Base-by-base conservation (phyloP, 2,329 filamentous ascomycete species). In the Pseudogymnoascus sp. region DNA sequence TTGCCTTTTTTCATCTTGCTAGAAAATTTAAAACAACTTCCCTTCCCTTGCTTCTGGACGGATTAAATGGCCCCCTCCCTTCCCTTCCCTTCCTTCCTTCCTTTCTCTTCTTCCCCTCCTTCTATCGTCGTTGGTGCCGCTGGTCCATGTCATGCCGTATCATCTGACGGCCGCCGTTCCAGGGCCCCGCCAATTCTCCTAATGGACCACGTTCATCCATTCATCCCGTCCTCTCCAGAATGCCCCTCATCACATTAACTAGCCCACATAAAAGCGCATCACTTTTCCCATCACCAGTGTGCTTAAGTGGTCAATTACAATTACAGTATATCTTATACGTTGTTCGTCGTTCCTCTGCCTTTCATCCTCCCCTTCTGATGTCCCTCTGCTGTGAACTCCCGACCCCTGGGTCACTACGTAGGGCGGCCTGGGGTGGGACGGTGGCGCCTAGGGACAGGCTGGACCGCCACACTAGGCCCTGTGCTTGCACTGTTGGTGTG, bases 351-450 rank as follows among this genome's bases (percentile, higher is more conserved):
- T 5, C 19, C 19, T 23, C 19, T 12, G 19, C 39, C 39, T 12
- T 5, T 42, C 41, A 8, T 25, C 22, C 41, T n/a, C 5, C 19
- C 19, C 41, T 11, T 41, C 38, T 16, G n/a, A 6, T 22, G 16
- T 41, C 22, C 41, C 19, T 45, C 41, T 49, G 42, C 4, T 8
- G 42, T 49, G 42, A 49, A 49, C 42, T 49, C 23, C 45, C 45
- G n/a, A 52, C 45, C 45, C 45, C 45, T 52, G 45, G 45, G 45
- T 52, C 45, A 52, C 45, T 30, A 52, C 45, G 45, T 52, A 52
- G 30, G 45, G 45, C 45, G 45, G 45, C 45, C 45, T 52, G 45
- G 45, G 23, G 23, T 52, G 45, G 45, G 45, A 30, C 25, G 45
- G 45, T 52, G 45, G 45, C 45, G 45, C 45, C 45, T 52, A 52